Evolutionary conservation across 257 asterid genomes (phyloP).

Genomic region (Salvia rosmarinus): DNA sequence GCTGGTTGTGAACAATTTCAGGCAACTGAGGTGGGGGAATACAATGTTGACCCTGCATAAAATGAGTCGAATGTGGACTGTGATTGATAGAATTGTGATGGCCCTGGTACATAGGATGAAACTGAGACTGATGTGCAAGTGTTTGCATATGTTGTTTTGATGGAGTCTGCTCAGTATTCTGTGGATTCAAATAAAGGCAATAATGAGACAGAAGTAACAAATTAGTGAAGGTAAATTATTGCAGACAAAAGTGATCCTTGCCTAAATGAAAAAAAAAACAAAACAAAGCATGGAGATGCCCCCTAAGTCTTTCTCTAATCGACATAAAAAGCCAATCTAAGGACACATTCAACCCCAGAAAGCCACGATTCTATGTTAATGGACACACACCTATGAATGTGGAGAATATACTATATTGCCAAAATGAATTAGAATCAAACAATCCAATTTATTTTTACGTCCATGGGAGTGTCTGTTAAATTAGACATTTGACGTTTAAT

Average conservation of each 20-base stretch:
- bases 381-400: no score
- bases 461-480: no score
- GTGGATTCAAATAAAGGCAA: constrained; percentile 30
- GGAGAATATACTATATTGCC: no score
- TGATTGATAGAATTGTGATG: constrained; percentile 72
- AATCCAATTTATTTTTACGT: no score
- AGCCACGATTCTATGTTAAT: no score
- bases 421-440: no score
- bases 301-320: neutral
- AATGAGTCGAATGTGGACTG: constrained; percentile 61
- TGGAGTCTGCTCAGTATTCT: constrained; percentile 63
- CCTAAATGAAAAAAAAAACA: neutral
- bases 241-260: neutral
- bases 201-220: neutral
- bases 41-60: constrained; percentile 71
- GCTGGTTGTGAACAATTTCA: constrained; percentile 76
- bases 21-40: constrained; percentile 73
- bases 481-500: no score
- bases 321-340: neutral
- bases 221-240: neutral
- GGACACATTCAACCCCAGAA: neutral
- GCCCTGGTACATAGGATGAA: constrained; percentile 64
- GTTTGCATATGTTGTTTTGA: constrained; percentile 71
- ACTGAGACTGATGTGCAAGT: constrained; percentile 63
- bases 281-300: constrained; percentile 1